Conservation (phyloP, 306 rosid genomes). For the Vigna mungo region DNA sequence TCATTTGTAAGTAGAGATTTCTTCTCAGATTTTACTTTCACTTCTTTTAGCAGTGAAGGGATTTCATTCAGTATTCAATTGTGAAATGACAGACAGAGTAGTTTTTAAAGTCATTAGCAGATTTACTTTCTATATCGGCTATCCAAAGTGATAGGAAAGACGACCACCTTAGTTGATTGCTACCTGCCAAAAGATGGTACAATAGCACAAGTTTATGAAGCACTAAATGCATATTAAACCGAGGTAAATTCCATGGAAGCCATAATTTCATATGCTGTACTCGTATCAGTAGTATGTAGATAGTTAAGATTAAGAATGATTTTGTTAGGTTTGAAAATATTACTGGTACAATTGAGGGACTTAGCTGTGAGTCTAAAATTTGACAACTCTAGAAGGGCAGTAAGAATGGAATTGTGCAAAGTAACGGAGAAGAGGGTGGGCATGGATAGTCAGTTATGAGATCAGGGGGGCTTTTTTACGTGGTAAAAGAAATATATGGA, state of each 20-base stretch:
- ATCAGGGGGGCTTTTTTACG: background rate
- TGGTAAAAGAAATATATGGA: background rate
- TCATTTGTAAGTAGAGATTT: slow-evolving; percentile 15
- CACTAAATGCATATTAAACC: slow-evolving; percentile 3
- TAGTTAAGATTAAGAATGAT: background rate
- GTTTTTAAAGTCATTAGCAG: background rate
- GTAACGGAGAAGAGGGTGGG: background rate
- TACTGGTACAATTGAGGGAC: background rate
- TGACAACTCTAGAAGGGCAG: background rate
- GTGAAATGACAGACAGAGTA: slow-evolving; percentile 35
- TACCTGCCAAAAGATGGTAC: slow-evolving; percentile 11
- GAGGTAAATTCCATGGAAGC: background rate
- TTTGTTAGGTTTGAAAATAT: background rate
- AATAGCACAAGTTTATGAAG: background rate
- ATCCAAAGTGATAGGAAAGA: background rate
- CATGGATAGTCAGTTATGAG: background rate
- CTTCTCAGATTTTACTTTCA: slow-evolving; percentile 21
- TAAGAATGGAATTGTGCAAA: background rate
- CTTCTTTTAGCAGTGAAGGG: slow-evolving; percentile 9
- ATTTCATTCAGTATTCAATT: slow-evolving; percentile 16
- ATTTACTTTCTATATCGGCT: background rate
- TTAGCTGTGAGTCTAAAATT: background rate
- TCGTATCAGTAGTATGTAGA: background rate
- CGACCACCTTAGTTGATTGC: background rate
- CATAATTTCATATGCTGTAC: background rate